Conservation (phyloP, 176 grass and related monocot genomes). For the Alloteropsis semialata region DNA sequence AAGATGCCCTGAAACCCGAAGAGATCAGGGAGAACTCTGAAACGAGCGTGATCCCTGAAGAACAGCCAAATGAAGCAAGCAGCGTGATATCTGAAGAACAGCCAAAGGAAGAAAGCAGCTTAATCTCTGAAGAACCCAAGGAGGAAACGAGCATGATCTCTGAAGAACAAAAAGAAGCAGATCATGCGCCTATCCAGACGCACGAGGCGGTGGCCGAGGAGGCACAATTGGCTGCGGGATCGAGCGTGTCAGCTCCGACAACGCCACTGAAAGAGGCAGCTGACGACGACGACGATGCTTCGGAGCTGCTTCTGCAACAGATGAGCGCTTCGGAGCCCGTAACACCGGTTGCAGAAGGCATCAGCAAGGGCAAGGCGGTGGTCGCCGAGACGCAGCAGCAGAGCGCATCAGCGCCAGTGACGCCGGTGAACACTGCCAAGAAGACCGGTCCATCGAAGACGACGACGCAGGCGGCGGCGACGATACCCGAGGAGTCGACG, state of each 20-base stretch:
- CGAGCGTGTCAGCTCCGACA: conserved; percentile 7
- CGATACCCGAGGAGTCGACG: neutral
- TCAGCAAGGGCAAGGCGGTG: conserved; percentile 7
- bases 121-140: conserved; percentile 3
- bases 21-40: neutral
- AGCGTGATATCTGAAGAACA: conserved; percentile 1
- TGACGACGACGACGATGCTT: neutral
- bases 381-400: neutral
- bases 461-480: neutral
- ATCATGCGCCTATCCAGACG: neutral
- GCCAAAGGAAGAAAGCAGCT: neutral
- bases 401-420: conserved; percentile 1
- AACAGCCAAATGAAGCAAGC: neutral
- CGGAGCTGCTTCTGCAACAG: no score
- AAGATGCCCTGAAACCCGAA: neutral
- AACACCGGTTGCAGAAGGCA: conserved; percentile 1
- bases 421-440: neutral
- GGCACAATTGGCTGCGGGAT: neutral
- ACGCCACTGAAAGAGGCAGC: conserved; percentile 10
- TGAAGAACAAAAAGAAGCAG: neutral
- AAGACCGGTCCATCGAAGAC: neutral
- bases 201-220: neutral
- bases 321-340: conserved; percentile 32
- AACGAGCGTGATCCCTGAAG: neutral
- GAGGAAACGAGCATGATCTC: neutral